Percentiles rank a stretch among this genome's conserved stretches.
Conservation (phyloP, 768 basidiomycete genomes). For the Russula emetica region DNA sequence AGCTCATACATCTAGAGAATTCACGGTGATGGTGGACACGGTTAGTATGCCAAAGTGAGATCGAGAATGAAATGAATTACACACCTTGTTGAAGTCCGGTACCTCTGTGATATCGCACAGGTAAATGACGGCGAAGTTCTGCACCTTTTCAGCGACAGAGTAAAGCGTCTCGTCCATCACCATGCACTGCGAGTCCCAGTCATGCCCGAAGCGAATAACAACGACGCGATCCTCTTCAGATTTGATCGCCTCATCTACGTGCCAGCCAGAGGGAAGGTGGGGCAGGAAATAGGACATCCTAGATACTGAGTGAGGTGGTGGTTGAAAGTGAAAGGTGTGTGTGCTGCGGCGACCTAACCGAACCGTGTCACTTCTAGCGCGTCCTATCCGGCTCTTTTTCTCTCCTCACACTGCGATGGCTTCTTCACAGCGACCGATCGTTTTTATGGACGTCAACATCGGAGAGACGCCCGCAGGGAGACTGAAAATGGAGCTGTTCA, state of each 20-base stretch:
- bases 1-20: conserved; percentile 88
- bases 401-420: conserved; percentile 25
- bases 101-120: conserved; percentile 93
- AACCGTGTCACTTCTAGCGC: background rate
- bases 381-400: background rate
- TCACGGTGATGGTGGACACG: background rate
- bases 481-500: conserved; percentile 96
- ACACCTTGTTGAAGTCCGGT: conserved; percentile 96
- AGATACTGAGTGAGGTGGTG: background rate
- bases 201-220: conserved; percentile 91
- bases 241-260: conserved; percentile 98
- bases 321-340: background rate
- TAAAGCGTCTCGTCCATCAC: conserved; percentile 98
- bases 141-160: conserved; percentile 89
- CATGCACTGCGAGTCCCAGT: conserved; percentile 95
- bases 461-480: conserved; percentile 95
- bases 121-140: conserved; percentile 98
- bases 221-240: conserved; percentile 96
- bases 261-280: conserved; percentile 90
- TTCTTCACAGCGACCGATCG: conserved; percentile 65
- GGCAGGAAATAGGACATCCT: conserved; percentile 87
- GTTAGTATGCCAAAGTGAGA: conserved; percentile 1
- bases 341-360: background rate
- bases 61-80: conserved; percentile 23
- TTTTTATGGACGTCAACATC: conserved; percentile 96